These are phyloP conservation scores for Gorgonomyces haynaldii DNA, from an alignment of 192 early-diverging fungal genomes.

Conservation along the genomic window DNA sequence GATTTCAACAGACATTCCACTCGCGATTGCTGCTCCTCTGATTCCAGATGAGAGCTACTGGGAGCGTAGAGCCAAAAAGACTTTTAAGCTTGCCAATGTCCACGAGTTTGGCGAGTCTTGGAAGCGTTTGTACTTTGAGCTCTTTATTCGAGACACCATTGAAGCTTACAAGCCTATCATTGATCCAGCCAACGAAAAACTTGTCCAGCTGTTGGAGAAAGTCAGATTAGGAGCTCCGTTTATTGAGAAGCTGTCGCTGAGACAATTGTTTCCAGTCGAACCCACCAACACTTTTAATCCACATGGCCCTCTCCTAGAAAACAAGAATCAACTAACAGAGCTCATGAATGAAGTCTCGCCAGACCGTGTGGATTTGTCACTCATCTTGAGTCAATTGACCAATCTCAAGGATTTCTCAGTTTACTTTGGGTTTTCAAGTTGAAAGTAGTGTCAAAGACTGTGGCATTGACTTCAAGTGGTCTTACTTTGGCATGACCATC, in stretches of 20 bases:
- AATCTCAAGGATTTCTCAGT: conserved; percentile 23
- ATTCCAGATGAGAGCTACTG: conserved; percentile 41
- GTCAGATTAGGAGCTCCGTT: conserved; percentile 25
- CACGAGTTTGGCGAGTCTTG: conserved; percentile 24
- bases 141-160: conserved; percentile 21
- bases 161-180: conserved; percentile 26
- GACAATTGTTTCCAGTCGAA: conserved; percentile 25
- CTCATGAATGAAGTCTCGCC: conserved; percentile 18
- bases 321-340: not conserved
- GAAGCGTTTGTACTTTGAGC: conserved; percentile 41
- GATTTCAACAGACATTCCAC: conserved; percentile 29
- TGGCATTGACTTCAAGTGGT: conserved; percentile 38
- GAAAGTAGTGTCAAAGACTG: conserved; percentile 28
- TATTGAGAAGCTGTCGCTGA: conserved; percentile 15
- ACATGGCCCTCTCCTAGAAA: not conserved
- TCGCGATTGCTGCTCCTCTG: conserved; percentile 30
- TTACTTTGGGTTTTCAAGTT: conserved; percentile 29
- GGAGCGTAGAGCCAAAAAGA: conserved; percentile 22
- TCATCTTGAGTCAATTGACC: conserved; percentile 19
- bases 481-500: conserved; percentile 41
- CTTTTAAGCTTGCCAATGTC: conserved; percentile 26
- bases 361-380: conserved; percentile 31
- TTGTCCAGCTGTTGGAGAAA: conserved; percentile 15
- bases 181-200: conserved; percentile 9
- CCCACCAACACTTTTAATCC: not conserved